Conservation (phyloP, 2,329 filamentous ascomycete species). For the Colletotrichum tropicale region DNA sequence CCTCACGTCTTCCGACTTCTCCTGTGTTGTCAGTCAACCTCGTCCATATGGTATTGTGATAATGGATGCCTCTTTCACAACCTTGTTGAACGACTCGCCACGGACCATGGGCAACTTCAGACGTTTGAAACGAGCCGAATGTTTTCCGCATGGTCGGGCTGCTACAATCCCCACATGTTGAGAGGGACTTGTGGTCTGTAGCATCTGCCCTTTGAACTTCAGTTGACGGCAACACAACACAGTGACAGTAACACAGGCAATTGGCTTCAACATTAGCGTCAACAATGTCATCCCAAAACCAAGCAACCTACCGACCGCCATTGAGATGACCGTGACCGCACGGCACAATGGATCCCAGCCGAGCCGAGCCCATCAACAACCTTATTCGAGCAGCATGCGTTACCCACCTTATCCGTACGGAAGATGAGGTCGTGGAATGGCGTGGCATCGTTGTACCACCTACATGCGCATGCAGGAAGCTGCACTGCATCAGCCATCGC, state of each 20-base stretch:
- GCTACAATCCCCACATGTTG: background rate
- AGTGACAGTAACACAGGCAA: background rate
- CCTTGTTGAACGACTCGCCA: background rate
- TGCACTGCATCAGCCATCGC: constrained; percentile 2
- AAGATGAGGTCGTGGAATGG: background rate
- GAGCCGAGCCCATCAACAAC: background rate
- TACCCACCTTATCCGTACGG: background rate
- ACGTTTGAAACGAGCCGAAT: background rate
- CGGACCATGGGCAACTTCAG: background rate
- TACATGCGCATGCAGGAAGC: constrained; percentile 7
- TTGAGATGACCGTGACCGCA: background rate
- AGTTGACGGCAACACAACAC: background rate
- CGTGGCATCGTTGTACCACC: background rate
- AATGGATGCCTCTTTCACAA: background rate
- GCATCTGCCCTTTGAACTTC: background rate
- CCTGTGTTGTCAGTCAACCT: background rate
- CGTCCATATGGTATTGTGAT: background rate
- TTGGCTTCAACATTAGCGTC: background rate
- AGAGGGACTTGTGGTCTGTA: background rate
- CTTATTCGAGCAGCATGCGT: background rate
- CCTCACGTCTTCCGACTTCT: background rate
- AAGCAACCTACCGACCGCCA: background rate
- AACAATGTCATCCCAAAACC: background rate
- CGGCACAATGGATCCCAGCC: background rate
- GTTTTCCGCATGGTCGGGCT: background rate